Percentiles rank a stretch among this genome's conserved stretches.
phyloP scores from a whole-genome alignment of 2,329 filamentous ascomycete species.

The Ophiostoma quercus region DNA sequence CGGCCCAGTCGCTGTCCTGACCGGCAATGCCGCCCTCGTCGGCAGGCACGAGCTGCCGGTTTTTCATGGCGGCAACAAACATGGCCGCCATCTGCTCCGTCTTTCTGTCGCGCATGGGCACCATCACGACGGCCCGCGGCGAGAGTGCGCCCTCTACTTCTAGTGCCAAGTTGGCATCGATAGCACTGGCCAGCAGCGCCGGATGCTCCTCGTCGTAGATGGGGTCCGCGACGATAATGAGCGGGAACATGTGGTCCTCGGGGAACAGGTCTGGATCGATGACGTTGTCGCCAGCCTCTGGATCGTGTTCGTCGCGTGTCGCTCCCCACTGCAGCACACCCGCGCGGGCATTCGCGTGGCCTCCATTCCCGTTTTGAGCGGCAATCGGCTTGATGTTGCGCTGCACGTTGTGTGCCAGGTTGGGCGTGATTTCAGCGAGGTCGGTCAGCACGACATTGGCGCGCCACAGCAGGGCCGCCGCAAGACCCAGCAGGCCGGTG shows the following conservation, averaged over 20 bases:
- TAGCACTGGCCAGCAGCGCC: slow-evolving; percentile 62
- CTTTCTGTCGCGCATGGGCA: slow-evolving; percentile 70
- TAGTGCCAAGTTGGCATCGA: slow-evolving; percentile 60
- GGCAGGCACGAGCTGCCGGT: slow-evolving; percentile 51
- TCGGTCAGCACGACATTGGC: slow-evolving; percentile 72
- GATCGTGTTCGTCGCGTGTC: slow-evolving; percentile 1
- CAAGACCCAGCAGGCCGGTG: slow-evolving; percentile 83
- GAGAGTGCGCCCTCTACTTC: slow-evolving; percentile 29
- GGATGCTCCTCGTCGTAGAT: slow-evolving; percentile 85
- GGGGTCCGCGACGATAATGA: slow-evolving; percentile 80
- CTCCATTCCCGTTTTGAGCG: slow-evolving; percentile 36
- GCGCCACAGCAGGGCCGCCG: slow-evolving; percentile 68
- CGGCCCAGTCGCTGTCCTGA: slow-evolving; percentile 65
- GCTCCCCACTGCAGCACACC: slow-evolving; percentile 72
- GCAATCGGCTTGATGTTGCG: slow-evolving; percentile 56
- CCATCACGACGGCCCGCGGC: slow-evolving; percentile 61
- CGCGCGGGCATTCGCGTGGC: slow-evolving; percentile 50
- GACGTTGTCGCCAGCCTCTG: slow-evolving; percentile 35
- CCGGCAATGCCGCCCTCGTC: slow-evolving; percentile 60
- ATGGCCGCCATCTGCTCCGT: slow-evolving; percentile 54
- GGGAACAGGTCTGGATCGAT: slow-evolving; percentile 43
- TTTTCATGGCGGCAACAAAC: slow-evolving; percentile 58
- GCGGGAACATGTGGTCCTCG: slow-evolving; percentile 35
- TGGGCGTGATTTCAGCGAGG: slow-evolving; percentile 74
- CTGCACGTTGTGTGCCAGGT: slow-evolving; percentile 68